phyloP scores from a whole-genome alignment of 2,329 filamentous ascomycete genomes.

The Zopfia rhizophila region DNA sequence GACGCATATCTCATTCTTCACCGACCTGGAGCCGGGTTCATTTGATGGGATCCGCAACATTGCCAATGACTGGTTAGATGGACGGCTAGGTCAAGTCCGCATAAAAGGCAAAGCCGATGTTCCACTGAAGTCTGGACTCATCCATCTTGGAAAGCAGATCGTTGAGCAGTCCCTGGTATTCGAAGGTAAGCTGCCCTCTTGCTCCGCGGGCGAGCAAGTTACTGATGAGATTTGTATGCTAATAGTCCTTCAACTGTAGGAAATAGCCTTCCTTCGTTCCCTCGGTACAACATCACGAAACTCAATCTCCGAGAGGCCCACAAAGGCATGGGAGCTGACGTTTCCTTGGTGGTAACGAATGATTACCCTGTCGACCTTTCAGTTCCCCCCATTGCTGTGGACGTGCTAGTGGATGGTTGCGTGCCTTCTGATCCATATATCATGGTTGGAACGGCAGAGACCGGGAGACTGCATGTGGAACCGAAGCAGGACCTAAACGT shows the following conservation, averaged over 20 bases:
- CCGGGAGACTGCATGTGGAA: constrained; percentile 72
- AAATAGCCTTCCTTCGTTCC: constrained; percentile 77
- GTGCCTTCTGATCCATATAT: constrained; percentile 76
- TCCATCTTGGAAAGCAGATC: constrained; percentile 80
- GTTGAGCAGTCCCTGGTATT: constrained; percentile 80
- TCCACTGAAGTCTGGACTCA: constrained; percentile 78
- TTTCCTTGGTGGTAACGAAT: constrained; percentile 77
- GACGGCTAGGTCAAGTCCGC: constrained; percentile 75
- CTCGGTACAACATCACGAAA: constrained; percentile 82
- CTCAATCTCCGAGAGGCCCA: constrained; percentile 80
- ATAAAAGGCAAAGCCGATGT: constrained; percentile 79
- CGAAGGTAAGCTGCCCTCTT: constrained; percentile 86
- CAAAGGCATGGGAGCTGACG: constrained; percentile 80
- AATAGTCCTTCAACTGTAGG: constrained; percentile 45
- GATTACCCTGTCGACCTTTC: constrained; percentile 80
- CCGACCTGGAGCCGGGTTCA: constrained; percentile 79
- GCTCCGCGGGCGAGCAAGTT: too few species aligned
- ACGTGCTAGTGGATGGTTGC: constrained; percentile 87
- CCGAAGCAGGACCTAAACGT: constrained; percentile 75
- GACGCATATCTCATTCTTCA: constrained; percentile 81
- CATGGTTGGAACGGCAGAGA: constrained; percentile 79
- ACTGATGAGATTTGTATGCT: constrained; percentile 20
- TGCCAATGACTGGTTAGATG: constrained; percentile 88
- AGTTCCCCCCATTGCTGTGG: constrained; percentile 83
- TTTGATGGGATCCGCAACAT: constrained; percentile 80